Conservation (phyloP, 345 rosid genomes). For the Salix udensis region DNA sequence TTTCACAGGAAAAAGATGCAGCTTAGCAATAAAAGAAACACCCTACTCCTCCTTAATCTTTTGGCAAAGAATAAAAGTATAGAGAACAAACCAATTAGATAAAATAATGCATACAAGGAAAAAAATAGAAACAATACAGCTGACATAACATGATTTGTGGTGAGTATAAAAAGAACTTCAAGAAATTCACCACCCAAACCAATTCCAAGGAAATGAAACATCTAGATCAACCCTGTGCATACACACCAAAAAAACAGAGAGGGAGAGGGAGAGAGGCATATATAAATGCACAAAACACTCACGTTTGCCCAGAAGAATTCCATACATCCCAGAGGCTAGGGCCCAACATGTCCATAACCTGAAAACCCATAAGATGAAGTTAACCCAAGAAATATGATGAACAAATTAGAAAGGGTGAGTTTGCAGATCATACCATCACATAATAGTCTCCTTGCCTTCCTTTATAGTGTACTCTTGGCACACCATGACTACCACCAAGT, state of each 20-base stretch:
- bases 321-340: conserved; percentile 41
- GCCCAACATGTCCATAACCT: conserved; percentile 38
- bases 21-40: neutral
- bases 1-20: neutral
- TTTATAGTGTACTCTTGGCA: conserved; percentile 32
- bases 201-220: neutral
- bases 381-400: neutral
- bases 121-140: neutral
- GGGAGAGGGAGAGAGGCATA: neutral
- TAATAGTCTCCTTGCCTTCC: conserved; percentile 36
- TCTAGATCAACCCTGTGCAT: neutral
- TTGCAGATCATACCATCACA: conserved; percentile 27
- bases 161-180: neutral
- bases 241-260: neutral
- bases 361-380: conserved; percentile 9
- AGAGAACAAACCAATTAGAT: neutral
- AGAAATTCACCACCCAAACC: neutral
- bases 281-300: conserved; percentile 4
- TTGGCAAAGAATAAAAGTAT: neutral
- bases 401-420: conserved; percentile 11
- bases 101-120: neutral
- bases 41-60: neutral
- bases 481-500: conserved; percentile 62
- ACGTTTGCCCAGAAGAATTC: conserved; percentile 33
- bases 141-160: neutral